Evolutionary conservation across 2,329 filamentous ascomycete species (phyloP), one percentile per base, ranked within the genome.

Genomic region (Neonectria neomacrospora): DNA sequence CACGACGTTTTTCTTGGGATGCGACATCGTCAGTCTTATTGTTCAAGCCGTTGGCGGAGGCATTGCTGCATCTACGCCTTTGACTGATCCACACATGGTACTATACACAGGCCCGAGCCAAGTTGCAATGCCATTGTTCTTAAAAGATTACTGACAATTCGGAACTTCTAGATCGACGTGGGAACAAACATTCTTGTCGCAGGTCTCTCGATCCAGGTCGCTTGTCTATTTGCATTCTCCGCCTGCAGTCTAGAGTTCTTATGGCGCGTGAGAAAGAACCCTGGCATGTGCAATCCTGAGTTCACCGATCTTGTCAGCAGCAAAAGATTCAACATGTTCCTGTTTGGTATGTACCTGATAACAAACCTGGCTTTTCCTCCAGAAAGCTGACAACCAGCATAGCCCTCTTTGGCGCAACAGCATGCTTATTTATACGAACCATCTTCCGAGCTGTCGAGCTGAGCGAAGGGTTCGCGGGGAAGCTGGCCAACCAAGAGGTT

Each of bases 161-260:
- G 0, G 14, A 2, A 45, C 8, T 26, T 52, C 1, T 42, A 66
- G 59, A 67, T 66, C 4, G 65, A 68, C 16, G 54, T 51, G 0
- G 67, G 67, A 54, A 67, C 66, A 16, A 59, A 68, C 12, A 63
- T 68, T 47, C 51, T 68, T 16, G 65, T 68, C 37, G 65, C 67
- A n/a, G 67, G 67, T 9, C 50, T 68, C 57, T 67, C 67, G 0
- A 64, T 60, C 2, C 67, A 68, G 45, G 67, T 68, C 14, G 57
- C 66, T 20, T 68, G 59, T 5, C 51, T 68, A 6, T 67, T 58
- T 44, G 54, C 66, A 6, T 68, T 68, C 20, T 68, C 66, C 1
- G 61, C 54, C n/a, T 64, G 64, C 51, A 66, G 64, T 45, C 57
- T 61, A 12, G 64, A 66, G 44, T 66, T 66, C 57, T 61, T 66